Evolutionary conservation across 192 early-diverging fungal genomes (phyloP).

Genomic region (Gaertneriomyces semiglobifer): DNA sequence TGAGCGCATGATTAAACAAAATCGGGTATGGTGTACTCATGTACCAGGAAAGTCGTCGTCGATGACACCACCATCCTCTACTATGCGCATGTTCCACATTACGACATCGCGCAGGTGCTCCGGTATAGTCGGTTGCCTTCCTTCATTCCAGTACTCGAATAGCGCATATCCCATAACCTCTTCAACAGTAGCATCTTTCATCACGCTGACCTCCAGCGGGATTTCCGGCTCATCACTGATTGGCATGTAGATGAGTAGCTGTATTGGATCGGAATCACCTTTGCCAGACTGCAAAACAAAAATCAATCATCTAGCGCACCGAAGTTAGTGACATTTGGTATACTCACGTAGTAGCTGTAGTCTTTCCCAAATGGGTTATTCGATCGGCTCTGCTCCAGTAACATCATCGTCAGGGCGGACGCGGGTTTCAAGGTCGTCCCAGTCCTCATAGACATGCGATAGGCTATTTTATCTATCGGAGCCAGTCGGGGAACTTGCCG

Average conservation of each 20-base stretch:
- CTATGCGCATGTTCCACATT: slow-evolving; percentile 87
- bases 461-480: too few relatives aligned
- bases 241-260: slow-evolving; percentile 43
- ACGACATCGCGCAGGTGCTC: slow-evolving; percentile 62
- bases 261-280: slow-evolving; percentile 37
- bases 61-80: slow-evolving; percentile 91
- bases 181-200: slow-evolving; percentile 78
- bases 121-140: slow-evolving; percentile 59
- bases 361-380: slow-evolving; percentile 47
- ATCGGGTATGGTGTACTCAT: neutral
- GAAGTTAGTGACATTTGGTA: neutral
- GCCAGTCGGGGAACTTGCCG: neutral
- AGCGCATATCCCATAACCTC: slow-evolving; percentile 92
- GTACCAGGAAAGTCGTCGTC: slow-evolving; percentile 94
- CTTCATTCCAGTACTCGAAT: slow-evolving; percentile 80
- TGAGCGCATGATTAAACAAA: neutral
- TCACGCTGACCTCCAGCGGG: slow-evolving; percentile 65
- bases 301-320: slow-evolving; percentile 4
- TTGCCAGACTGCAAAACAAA: slow-evolving; percentile 37
- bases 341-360: slow-evolving; percentile 41
- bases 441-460: too few relatives aligned
- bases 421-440: slow-evolving; percentile 21
- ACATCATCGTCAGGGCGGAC: slow-evolving; percentile 35
- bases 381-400: slow-evolving; percentile 34
- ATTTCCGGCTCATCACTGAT: slow-evolving; percentile 29